These are phyloP conservation scores for Keithomyces neogunnii DNA, from an alignment of 2,329 filamentous ascomycete genomes.

Conservation along the genomic window DNA sequence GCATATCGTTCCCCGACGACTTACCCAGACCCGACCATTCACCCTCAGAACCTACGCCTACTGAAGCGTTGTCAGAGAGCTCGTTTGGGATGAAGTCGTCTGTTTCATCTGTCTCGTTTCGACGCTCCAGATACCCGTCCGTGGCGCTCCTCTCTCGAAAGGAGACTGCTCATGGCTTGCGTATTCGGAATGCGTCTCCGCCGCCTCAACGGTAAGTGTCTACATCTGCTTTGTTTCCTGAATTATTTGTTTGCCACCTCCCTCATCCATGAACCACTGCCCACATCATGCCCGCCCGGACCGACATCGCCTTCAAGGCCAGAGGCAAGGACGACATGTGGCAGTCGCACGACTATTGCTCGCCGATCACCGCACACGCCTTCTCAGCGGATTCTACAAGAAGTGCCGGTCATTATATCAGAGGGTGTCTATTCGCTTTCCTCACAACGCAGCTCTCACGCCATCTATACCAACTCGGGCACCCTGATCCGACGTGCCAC, in stretches of 20 bases:
- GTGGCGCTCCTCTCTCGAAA: background rate
- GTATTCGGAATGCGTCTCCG: slow-evolving; percentile 5
- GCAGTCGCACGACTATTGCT: no score
- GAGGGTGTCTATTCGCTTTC: no score
- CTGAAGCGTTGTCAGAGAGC: slow-evolving; percentile 5
- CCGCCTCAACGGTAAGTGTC: slow-evolving; percentile 7
- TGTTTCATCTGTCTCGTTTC: slow-evolving; percentile 6
- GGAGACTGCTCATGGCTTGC: background rate
- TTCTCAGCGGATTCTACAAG: no score
- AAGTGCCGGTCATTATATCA: no score
- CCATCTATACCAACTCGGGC: slow-evolving; percentile 7
- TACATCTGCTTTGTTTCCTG: background rate
- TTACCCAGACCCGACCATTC: slow-evolving; percentile 17
- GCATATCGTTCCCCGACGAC: slow-evolving; percentile 25
- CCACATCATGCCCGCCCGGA: background rate
- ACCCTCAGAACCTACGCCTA: slow-evolving; percentile 4
- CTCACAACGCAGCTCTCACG: background rate
- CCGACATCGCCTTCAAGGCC: no score
- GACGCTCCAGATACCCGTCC: slow-evolving; percentile 3
- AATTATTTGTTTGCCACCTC: background rate
- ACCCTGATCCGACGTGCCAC: background rate
- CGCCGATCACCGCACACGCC: no score
- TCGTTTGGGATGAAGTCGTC: slow-evolving; percentile 8
- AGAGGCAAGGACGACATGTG: no score
- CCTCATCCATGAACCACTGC: background rate